Percentiles rank a stretch among this genome's conserved stretches.
These are phyloP conservation scores for Cucurbita argyrosperma DNA, from an alignment of 306 rosid species.

Conservation along the genomic window DNA sequence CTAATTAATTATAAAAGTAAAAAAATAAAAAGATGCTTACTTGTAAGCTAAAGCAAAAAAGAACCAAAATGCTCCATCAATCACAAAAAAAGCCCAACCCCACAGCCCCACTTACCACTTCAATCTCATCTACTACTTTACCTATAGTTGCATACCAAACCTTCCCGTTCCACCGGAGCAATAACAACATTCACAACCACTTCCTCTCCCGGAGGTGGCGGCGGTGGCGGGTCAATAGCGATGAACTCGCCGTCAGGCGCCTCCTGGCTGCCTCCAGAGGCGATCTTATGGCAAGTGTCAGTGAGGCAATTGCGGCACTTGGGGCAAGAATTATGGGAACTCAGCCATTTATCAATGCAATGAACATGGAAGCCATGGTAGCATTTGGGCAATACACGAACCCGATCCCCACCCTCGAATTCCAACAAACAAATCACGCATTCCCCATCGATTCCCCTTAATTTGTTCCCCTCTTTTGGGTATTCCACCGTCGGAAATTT, in stretches of 20 bases:
- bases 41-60: background rate
- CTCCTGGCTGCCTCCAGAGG: background rate
- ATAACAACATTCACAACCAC: background rate
- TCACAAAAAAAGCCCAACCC: background rate
- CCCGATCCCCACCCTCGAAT: background rate
- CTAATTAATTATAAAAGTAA: background rate
- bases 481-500: background rate
- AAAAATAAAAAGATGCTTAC: background rate
- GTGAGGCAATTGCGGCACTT: slow-evolving; percentile 5
- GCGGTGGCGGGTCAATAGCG: background rate
- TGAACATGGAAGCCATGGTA: slow-evolving; percentile 1
- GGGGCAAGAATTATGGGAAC: slow-evolving; percentile 7
- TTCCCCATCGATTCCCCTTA: background rate
- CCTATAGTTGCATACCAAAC: background rate
- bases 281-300: background rate
- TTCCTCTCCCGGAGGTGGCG: background rate
- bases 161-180: background rate
- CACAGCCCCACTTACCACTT: background rate
- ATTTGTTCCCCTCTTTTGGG: background rate
- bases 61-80: background rate
- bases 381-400: slow-evolving; percentile 6
- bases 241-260: background rate
- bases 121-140: background rate
- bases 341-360: slow-evolving; percentile 11
- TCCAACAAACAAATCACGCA: slow-evolving; percentile 9